Evolutionary conservation across 441 rosid genomes (phyloP).

Genomic region (Brassica balearica): DNA sequence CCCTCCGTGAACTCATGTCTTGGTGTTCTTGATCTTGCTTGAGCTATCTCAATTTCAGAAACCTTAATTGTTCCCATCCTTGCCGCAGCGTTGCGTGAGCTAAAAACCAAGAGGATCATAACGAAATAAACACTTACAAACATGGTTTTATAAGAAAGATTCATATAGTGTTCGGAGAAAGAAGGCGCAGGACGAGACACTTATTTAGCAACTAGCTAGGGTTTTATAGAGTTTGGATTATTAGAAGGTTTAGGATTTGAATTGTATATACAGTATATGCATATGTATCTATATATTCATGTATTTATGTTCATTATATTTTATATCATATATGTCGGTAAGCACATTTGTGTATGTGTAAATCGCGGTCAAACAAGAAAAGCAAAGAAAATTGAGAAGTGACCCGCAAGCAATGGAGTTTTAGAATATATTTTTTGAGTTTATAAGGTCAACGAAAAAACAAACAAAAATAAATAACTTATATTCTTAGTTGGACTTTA

Average conservation of each 20-base stretch:
- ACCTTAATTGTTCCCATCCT: constrained; percentile 51
- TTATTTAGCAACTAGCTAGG: constrained; percentile 23
- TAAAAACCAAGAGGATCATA: constrained; percentile 41
- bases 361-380: constrained; percentile 45
- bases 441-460: constrained; percentile 51
- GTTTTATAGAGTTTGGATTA: constrained; percentile 26
- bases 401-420: constrained; percentile 57
- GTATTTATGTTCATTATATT: constrained; percentile 11
- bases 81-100: constrained; percentile 47
- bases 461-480: background rate
- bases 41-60: constrained; percentile 26
- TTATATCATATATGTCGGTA: constrained; percentile 8
- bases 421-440: constrained; percentile 8
- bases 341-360: constrained; percentile 40
- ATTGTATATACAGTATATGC: background rate
- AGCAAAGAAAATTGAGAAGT: constrained; percentile 41
- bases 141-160: constrained; percentile 37
- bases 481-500: constrained; percentile 43
- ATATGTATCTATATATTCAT: background rate
- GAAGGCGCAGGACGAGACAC: constrained; percentile 4
- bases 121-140: constrained; percentile 34
- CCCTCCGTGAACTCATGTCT: constrained; percentile 42
- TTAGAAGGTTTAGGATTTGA: constrained; percentile 22
- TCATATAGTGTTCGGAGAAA: constrained; percentile 8
- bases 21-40: constrained; percentile 30